Evolutionary conservation across 768 basidiomycete species (phyloP), one percentile per base, ranked within the genome.

Genomic region (Harrya chromipes): DNA sequence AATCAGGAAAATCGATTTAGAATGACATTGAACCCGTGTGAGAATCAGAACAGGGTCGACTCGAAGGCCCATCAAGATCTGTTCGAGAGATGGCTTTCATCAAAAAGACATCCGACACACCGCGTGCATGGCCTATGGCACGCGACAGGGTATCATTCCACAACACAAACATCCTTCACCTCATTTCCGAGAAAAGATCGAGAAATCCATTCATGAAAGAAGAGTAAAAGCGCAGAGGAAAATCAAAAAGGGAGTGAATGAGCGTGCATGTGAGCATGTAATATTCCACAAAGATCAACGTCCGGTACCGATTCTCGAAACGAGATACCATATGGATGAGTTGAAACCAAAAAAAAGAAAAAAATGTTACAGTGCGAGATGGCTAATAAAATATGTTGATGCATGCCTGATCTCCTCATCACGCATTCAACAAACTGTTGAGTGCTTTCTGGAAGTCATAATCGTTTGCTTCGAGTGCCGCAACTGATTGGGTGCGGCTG

Each of bases 361-460:
- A 53, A 34, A 50, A 60, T 37, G 48, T 50, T 54, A 66, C 57
- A 58, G 31, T 37, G 24, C 40, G 51, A 60, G 54, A 58, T 58
- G 52, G 50, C 50, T 34, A 34, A 53, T 61, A 50, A 52, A 47
- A 56, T 57, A 55, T 50, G 13, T 43, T 17, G 46, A 49, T 54
- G 52, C 36, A 17, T 43, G 21, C 37, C 50, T 38, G 17, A 27
- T 46, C 50, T 40, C 40, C 36, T 60, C 56, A 59, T 53, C 52
- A 35, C 31, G 51, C 37, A 42, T 77, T 78, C 52, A 94, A 70
- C 50, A 94, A 69, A 54, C 79, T 84, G 65, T 94, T 90, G 49
- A 92, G 69, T 16, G 91, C 87, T 61, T 75, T 81, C 58, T 74
- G 84, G 33, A 95, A 79, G 65, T 94, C 86, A 61, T 95, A 97